A percentile compares a stretch with the other conserved stretches of the same genome.
Evolutionary conservation across 164 flowering plant genomes (phyloP).

Genomic region (Stephania japonica): DNA sequence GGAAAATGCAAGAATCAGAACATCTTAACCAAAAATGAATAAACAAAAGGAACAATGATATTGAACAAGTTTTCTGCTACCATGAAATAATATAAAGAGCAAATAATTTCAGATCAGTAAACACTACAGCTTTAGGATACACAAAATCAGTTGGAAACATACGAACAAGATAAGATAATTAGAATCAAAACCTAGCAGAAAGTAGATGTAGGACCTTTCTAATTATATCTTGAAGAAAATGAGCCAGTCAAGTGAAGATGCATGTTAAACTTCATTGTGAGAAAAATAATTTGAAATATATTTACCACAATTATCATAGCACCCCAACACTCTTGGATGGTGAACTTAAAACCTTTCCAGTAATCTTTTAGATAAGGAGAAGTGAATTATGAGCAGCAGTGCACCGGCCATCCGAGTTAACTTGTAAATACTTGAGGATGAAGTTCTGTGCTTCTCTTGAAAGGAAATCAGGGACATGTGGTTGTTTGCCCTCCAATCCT

Average conservation of each 20-base stretch:
- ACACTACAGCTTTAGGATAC: not conserved
- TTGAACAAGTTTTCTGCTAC: not conserved
- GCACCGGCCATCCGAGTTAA: constrained; percentile 61
- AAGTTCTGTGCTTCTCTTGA: constrained; percentile 70
- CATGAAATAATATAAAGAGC: not conserved
- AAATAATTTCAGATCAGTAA: not conserved
- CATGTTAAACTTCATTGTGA: not conserved
- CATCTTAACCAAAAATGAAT: no score
- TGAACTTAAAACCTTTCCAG: constrained; percentile 13
- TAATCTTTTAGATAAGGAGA: constrained; percentile 29
- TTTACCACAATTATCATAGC: constrained; percentile 18
- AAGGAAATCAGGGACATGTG: constrained; percentile 55
- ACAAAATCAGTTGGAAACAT: not conserved
- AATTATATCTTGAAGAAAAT: not conserved
- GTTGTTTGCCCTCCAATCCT: constrained; percentile 70
- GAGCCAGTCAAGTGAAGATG: not conserved
- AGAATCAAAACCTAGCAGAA: not conserved
- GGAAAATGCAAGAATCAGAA: no score
- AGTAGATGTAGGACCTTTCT: not conserved
- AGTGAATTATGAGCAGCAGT: constrained; percentile 48
- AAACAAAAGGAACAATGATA: not conserved
- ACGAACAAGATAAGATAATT: not conserved
- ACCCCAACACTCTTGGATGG: not conserved
- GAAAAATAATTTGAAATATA: not conserved
- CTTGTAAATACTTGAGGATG: constrained; percentile 57